Percentiles rank a stretch among this genome's conserved stretches.
These are phyloP conservation scores for Hypoxylon rickii DNA, from an alignment of 495 filamentous ascomycete genomes.

Conservation along the genomic window DNA sequence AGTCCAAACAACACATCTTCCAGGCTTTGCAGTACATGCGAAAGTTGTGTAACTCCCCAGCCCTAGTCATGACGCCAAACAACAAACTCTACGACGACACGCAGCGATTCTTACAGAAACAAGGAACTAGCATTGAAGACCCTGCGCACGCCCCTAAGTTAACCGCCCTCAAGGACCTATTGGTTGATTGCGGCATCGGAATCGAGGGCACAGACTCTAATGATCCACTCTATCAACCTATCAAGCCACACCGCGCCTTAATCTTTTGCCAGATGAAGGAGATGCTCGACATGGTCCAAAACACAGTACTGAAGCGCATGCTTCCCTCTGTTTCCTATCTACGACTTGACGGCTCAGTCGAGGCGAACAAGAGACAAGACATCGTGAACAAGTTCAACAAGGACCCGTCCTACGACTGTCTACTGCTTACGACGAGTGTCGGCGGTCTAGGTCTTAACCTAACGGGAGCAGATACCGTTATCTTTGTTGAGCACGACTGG, in stretches of 20 bases:
- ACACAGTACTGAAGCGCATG: constrained; percentile 81
- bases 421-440: constrained; percentile 91
- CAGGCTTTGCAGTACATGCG: constrained; percentile 99
- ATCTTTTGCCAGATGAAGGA: constrained; percentile 99
- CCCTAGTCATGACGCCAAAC: constrained; percentile 89
- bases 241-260: constrained; percentile 91
- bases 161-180: constrained; percentile 80
- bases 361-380: constrained; percentile 86
- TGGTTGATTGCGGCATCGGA: constrained; percentile 96
- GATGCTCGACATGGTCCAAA: constrained; percentile 98
- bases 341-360: constrained; percentile 88
- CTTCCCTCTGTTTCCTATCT: constrained; percentile 87
- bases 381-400: constrained; percentile 99
- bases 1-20: constrained; percentile 98
- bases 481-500: constrained; percentile 99
- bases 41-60: constrained; percentile 96
- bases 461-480: constrained; percentile 96
- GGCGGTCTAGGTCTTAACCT: constrained; percentile 94
- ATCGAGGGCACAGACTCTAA: constrained; percentile 69
- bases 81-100: constrained; percentile 90
- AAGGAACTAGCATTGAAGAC: constrained; percentile 79
- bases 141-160: constrained; percentile 91
- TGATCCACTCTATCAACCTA: constrained; percentile 65
- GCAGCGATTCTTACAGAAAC: constrained; percentile 69
- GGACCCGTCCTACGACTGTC: constrained; percentile 90